Conservation (phyloP, 495 filamentous ascomycete species). For the Cercophora newfieldiana region DNA sequence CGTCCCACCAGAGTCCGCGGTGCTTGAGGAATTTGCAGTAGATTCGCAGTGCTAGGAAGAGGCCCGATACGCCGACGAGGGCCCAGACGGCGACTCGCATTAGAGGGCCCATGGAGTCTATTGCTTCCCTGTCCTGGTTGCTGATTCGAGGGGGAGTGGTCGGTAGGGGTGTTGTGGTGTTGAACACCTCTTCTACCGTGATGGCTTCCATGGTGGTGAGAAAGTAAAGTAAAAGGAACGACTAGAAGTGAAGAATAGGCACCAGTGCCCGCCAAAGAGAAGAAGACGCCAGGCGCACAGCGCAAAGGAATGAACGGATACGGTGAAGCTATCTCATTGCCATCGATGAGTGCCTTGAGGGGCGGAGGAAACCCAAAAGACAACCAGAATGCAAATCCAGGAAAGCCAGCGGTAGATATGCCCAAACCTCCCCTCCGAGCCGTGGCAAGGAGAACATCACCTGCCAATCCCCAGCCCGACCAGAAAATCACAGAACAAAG, state of each 20-base stretch:
- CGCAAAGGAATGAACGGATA: neutral
- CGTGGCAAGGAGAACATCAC: too few relatives aligned
- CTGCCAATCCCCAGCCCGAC: neutral
- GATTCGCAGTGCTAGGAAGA: slow-evolving; percentile 33
- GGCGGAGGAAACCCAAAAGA: neutral
- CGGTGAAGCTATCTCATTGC: neutral
- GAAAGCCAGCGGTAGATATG: neutral
- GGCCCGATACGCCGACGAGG: slow-evolving; percentile 20
- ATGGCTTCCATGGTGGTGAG: neutral
- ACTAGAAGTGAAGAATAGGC: neutral
- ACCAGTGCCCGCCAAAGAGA: neutral
- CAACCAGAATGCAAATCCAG: neutral
- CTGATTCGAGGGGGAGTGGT: neutral
- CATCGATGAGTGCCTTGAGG: neutral
- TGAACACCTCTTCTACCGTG: neutral
- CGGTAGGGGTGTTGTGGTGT: neutral
- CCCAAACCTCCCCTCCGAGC: neutral
- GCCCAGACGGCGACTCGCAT: slow-evolving; percentile 20
- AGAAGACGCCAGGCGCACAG: neutral
- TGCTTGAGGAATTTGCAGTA: slow-evolving; percentile 33
- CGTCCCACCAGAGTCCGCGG: slow-evolving; percentile 35
- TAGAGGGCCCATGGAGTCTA: slow-evolving; percentile 18
- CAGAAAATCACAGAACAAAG: neutral
- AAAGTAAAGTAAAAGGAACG: neutral
- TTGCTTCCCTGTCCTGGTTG: neutral